phyloP scores from a whole-genome alignment of 2,329 filamentous ascomycete species.

The Aspergillus aculeatinus region DNA sequence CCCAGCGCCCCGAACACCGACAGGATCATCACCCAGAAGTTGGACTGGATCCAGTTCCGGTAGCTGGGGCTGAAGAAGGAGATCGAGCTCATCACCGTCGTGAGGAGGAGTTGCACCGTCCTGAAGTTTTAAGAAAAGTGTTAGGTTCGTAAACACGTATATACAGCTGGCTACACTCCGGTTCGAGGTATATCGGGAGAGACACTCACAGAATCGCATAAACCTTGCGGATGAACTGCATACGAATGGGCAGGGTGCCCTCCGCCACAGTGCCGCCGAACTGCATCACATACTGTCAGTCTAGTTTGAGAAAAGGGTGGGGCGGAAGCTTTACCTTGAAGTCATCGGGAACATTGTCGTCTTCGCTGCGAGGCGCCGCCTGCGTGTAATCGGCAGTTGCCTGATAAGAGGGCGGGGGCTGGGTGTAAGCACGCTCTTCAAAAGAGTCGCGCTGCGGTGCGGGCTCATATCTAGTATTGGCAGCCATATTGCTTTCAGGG shows the following conservation, averaged over 20 bases:
- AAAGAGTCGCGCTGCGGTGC: slow-evolving; percentile 86
- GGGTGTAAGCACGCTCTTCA: slow-evolving; percentile 67
- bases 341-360: slow-evolving; percentile 92
- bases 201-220: slow-evolving; percentile 78
- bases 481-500: slow-evolving; percentile 56
- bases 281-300: slow-evolving; percentile 44
- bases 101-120: slow-evolving; percentile 87
- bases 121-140: slow-evolving; percentile 31
- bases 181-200: not conserved
- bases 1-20: slow-evolving; percentile 81
- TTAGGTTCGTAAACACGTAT: too few relatives aligned
- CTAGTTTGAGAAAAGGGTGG: not conserved
- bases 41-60: slow-evolving; percentile 80
- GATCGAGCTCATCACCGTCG: slow-evolving; percentile 73
- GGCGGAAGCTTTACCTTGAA: slow-evolving; percentile 71
- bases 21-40: slow-evolving; percentile 80
- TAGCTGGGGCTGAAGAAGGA: slow-evolving; percentile 82
- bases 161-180: not conserved
- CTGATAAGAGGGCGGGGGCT: slow-evolving; percentile 81
- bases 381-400: slow-evolving; percentile 61
- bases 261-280: slow-evolving; percentile 92
- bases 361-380: slow-evolving; percentile 64
- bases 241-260: slow-evolving; percentile 90
- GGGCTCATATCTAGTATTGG: slow-evolving; percentile 76
- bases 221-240: slow-evolving; percentile 96